Conservation (phyloP, 202 grass and related monocot genomes). For the Digitaria exilis region DNA sequence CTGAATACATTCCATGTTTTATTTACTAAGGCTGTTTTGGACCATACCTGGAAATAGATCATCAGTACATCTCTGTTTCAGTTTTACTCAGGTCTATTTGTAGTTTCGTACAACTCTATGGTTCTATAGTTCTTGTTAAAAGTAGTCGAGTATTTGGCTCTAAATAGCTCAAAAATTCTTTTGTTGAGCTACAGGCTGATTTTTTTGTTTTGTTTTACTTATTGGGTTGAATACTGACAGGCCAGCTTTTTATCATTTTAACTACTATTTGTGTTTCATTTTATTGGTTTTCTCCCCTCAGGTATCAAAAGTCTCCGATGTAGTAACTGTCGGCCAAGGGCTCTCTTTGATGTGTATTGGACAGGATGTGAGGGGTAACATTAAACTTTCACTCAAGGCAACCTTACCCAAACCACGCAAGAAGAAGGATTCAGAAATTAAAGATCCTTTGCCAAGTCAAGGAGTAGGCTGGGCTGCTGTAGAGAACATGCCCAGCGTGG, state of each 20-base stretch:
- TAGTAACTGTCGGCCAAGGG: conserved; percentile 78
- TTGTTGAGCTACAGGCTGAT: neutral
- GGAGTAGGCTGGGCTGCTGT: conserved; percentile 53
- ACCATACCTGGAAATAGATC: neutral
- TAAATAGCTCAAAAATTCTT: neutral
- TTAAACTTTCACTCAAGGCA: conserved; percentile 93
- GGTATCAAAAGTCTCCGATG: conserved; percentile 87
- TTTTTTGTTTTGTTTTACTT: conserved; percentile 2
- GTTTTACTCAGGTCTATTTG: neutral
- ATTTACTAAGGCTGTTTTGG: neutral
- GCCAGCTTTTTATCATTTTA: conserved; percentile 28
- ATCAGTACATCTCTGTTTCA: neutral
- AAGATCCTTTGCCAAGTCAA: conserved; percentile 46
- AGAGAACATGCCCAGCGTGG: conserved; percentile 49
- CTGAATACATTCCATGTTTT: no score
- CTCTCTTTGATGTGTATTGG: conserved; percentile 87
- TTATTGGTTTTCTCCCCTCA: conserved; percentile 32
- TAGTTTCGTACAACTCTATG: neutral
- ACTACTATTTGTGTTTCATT: conserved; percentile 26
- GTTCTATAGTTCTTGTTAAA: conserved; percentile 11
- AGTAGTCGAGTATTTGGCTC: neutral
- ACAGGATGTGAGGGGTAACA: conserved; percentile 88
- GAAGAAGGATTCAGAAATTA: conserved; percentile 43
- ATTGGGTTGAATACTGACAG: conserved; percentile 4
- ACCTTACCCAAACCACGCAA: conserved; percentile 44